These are phyloP conservation scores for Arabis alpina DNA, from an alignment of 345 rosid genomes.

Conservation along the genomic window DNA sequence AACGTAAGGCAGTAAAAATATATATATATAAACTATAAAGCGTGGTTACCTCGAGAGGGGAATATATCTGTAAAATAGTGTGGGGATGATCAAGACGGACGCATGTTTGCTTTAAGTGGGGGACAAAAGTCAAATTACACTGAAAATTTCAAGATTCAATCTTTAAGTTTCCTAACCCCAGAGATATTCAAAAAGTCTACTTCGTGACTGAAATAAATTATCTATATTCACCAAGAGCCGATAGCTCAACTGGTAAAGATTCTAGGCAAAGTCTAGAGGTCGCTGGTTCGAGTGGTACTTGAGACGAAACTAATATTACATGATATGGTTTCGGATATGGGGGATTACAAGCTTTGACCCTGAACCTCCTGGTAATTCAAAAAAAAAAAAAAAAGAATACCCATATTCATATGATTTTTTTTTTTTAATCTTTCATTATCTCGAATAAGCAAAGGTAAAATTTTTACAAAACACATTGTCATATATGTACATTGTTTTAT, in stretches of 20 bases:
- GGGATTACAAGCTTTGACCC: no score
- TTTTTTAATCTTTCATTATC: no score
- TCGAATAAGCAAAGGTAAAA: no score
- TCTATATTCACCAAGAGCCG: slow-evolving; percentile 13
- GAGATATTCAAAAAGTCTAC: slow-evolving; percentile 37
- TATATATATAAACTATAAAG: slow-evolving; percentile 8
- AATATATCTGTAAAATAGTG: slow-evolving; percentile 30
- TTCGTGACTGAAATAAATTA: slow-evolving; percentile 30
- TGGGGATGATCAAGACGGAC: slow-evolving; percentile 37
- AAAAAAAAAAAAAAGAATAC: no score
- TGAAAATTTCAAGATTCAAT: slow-evolving; percentile 30
- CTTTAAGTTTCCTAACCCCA: slow-evolving; percentile 27
- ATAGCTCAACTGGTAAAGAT: no score
- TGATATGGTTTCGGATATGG: no score
- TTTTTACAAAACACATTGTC: no score
- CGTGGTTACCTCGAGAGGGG: slow-evolving; percentile 37
- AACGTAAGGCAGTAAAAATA: no score
- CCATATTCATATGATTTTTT: background rate
- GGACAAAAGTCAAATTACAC: slow-evolving; percentile 39
- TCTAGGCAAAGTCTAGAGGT: no score
- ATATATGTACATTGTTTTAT: background rate
- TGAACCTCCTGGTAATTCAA: no score
- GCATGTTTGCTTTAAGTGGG: slow-evolving; percentile 40
- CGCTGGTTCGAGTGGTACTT: no score
- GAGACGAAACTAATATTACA: no score